A percentile compares a stretch with the other conserved stretches of the same genome.
phyloP scores from a whole-genome alignment of 2,329 filamentous ascomycete genomes.

The Diaporthe citriasiana region DNA sequence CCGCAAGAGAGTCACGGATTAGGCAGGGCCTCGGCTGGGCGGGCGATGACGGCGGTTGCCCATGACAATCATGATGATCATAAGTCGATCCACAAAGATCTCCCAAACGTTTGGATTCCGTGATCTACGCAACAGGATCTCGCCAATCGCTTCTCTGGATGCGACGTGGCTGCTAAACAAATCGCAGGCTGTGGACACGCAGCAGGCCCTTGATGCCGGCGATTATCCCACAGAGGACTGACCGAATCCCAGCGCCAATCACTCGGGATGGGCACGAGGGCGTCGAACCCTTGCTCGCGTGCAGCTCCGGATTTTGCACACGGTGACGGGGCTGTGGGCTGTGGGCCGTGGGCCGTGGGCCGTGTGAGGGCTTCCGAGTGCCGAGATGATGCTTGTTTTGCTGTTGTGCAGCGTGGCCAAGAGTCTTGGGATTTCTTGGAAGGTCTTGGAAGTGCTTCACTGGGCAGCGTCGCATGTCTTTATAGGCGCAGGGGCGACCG shows the following conservation, averaged over 20 bases:
- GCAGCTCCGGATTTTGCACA: conserved; percentile 15
- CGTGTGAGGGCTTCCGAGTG: conserved; percentile 1
- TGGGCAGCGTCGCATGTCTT: conserved; percentile 30
- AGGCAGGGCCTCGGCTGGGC: background rate
- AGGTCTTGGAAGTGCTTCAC: conserved; percentile 25
- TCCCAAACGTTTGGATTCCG: conserved; percentile 28
- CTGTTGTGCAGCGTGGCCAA: conserved; percentile 16
- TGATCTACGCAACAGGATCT: conserved; percentile 33
- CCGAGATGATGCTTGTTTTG: conserved; percentile 29
- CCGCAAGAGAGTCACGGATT: conserved; percentile 23
- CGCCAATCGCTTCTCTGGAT: conserved; percentile 33
- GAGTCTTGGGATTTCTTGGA: conserved; percentile 29
- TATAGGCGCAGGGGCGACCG: conserved; percentile 18
- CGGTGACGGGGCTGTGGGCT: conserved; percentile 17
- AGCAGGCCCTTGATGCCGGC: background rate
- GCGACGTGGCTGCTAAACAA: background rate
- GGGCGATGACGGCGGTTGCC: conserved; percentile 4
- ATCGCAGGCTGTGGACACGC: background rate
- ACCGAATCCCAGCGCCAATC: conserved; percentile 25
- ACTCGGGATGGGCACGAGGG: background rate
- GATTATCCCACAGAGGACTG: conserved; percentile 6
- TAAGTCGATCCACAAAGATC: conserved; percentile 30
- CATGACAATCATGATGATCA: conserved; percentile 14
- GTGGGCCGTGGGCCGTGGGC: background rate
- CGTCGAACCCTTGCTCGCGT: background rate